These are phyloP conservation scores for Echites panduratus DNA, from an alignment of 257 asterid species.

Conservation along the genomic window DNA sequence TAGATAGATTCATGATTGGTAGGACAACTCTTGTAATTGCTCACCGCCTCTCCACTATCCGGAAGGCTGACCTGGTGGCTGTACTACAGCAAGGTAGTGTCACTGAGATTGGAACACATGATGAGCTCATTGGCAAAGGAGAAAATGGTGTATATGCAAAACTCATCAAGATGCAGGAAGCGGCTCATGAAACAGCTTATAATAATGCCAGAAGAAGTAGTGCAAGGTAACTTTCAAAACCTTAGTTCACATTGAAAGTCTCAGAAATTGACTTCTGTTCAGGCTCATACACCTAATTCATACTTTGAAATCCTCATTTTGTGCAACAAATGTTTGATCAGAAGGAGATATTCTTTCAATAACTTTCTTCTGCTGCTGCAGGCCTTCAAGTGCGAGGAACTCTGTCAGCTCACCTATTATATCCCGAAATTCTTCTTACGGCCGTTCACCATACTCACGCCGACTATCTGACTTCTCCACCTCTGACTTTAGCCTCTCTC, in stretches of 20 bases:
- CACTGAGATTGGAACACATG: conserved; percentile 74
- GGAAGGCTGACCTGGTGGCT: conserved; percentile 79
- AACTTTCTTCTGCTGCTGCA: conserved; percentile 18
- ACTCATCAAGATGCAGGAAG: conserved; percentile 85
- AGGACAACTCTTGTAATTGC: conserved; percentile 89
- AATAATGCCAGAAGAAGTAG: conserved; percentile 77
- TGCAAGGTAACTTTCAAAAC: conserved; percentile 47
- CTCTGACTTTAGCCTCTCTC: conserved; percentile 76
- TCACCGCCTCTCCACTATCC: conserved; percentile 83
- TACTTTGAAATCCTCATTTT: background rate
- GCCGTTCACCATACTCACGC: conserved; percentile 86
- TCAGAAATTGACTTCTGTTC: background rate
- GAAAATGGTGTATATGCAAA: conserved; percentile 72
- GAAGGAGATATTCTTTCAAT: background rate
- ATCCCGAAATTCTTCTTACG: conserved; percentile 76
- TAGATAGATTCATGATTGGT: conserved; percentile 87
- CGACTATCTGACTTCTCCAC: conserved; percentile 86
- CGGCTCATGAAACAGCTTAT: conserved; percentile 75
- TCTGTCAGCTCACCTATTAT: conserved; percentile 89
- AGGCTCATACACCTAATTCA: background rate
- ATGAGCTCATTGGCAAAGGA: conserved; percentile 72
- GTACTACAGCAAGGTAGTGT: conserved; percentile 53
- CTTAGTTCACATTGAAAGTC: background rate
- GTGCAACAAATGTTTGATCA: background rate
- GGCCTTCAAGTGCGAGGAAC: conserved; percentile 95